Conservation (phyloP, 768 basidiomycete genomes). For the Boletus vinaceobasis region DNA sequence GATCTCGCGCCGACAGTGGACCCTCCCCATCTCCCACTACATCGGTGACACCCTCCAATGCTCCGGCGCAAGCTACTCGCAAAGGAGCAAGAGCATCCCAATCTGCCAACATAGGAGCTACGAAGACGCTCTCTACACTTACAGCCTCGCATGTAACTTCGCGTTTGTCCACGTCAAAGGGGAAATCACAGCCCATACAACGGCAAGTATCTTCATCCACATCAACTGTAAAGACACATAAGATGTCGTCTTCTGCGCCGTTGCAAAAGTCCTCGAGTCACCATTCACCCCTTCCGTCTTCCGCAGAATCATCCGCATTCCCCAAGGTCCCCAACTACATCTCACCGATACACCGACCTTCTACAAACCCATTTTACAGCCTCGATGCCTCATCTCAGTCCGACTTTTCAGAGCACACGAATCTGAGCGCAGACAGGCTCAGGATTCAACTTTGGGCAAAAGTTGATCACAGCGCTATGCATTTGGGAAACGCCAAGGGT, state of each 20-base stretch:
- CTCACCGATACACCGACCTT: conserved; percentile 76
- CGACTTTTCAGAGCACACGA: conserved; percentile 54
- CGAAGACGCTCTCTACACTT: conserved; percentile 14
- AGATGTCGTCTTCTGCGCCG: conserved; percentile 22
- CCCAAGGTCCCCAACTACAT: conserved; percentile 58
- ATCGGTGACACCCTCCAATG: neutral
- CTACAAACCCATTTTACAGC: conserved; percentile 76
- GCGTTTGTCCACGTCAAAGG: conserved; percentile 12
- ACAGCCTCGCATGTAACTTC: conserved; percentile 2
- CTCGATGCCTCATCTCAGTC: conserved; percentile 49
- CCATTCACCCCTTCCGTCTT: conserved; percentile 20
- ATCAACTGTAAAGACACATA: conserved; percentile 19
- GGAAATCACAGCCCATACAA: conserved; percentile 14
- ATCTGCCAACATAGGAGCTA: conserved; percentile 14
- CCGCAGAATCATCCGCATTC: conserved; percentile 10
- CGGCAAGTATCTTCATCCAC: conserved; percentile 21
- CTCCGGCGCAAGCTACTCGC: conserved; percentile 7
- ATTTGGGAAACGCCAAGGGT: conserved; percentile 34
- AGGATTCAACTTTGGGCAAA: conserved; percentile 61
- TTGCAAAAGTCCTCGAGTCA: conserved; percentile 25
- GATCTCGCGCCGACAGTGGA: conserved; percentile 27
- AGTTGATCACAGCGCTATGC: conserved; percentile 19
- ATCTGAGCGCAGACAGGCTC: conserved; percentile 51
- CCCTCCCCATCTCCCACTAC: conserved; percentile 10
- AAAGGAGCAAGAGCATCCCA: conserved; percentile 13